phyloP scores from a whole-genome alignment of 148 eudicot genomes.

The Nepenthes gracilis region DNA sequence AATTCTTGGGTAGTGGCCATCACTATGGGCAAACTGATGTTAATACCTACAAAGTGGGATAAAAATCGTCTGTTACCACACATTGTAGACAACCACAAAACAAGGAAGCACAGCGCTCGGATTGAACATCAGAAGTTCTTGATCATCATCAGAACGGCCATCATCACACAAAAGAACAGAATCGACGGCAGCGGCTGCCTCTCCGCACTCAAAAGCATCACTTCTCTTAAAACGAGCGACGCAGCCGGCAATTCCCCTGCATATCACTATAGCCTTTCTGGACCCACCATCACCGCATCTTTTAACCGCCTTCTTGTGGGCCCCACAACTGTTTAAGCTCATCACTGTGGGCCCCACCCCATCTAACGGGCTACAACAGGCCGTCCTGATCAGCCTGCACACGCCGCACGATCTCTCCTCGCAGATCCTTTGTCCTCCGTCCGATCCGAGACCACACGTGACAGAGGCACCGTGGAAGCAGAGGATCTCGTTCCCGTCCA shows the following conservation, averaged over 20 bases:
- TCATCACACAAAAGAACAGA: constrained; percentile 3
- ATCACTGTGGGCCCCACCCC: background rate
- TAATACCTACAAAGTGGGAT: too few relatives aligned
- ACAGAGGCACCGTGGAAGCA: constrained; percentile 4
- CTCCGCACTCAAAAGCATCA: background rate
- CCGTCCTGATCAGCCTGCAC: constrained; percentile 3
- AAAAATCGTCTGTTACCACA: background rate
- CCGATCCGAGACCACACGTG: background rate
- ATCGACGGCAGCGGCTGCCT: constrained; percentile 2
- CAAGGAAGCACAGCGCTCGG: constrained; percentile 10
- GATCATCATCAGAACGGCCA: background rate
- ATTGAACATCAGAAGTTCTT: constrained; percentile 8
- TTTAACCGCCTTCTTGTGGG: constrained; percentile 4
- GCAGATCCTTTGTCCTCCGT: background rate
- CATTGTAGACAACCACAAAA: constrained; percentile 8
- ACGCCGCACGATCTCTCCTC: constrained; percentile 7
- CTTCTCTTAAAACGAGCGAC: background rate
- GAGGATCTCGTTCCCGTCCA: constrained; percentile 8
- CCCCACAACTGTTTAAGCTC: background rate
- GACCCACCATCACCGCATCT: background rate
- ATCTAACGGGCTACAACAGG: background rate
- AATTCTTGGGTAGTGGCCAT: too few relatives aligned
- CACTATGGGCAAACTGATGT: too few relatives aligned
- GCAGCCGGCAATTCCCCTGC: constrained; percentile 8
- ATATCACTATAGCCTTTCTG: constrained; percentile 6